Base-by-base conservation (phyloP, 2,329 filamentous ascomycete genomes). In the Lecanicillium sp. region DNA sequence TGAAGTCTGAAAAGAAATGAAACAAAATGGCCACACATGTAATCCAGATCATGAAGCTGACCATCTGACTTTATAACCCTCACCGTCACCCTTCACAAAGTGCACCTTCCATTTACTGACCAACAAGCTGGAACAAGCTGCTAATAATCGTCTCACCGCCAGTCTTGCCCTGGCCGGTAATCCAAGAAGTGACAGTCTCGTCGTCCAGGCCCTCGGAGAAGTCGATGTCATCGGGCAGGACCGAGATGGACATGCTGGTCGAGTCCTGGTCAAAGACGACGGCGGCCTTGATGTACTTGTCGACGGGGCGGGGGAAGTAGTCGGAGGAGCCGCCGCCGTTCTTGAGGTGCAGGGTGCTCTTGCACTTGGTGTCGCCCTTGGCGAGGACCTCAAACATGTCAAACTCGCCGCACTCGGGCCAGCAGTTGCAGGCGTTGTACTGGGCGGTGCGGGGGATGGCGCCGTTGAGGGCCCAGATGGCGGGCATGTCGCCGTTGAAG, bases 401-500 rank as follows among this genome's bases (percentile, higher is more conserved):
- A 45, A 84, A 75, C 62, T 90, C 85, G 50, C 82, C 84, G 55
- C 84, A 88, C 28, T 76, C 51, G 54, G 62, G 68, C 83, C 83
- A 88, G 69, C 85, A 89, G 43, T 77, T 84, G 68, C 84, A 89
- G 3, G 62, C 62, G 46, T 71, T 70, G 63, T 88, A 88, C 58
- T 88, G 83, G 5, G 72, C 64, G 5, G 81, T 79, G 44, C 79
- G 78, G 18, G 83, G 77, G 44, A 89, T 85, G 44, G 76, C 71
- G 14, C 76, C 79, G 61, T 89, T 89, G 44, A 89, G 73, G 36
- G 81, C 65, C 85, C 85, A 89, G 58, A 82, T 72, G 30, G 84
- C 79, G 8, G 84, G 83, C 72, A 84, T 84, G 60, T 88, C 77
- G 30, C 57, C 65, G 52, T 79, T 74, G 50, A 66, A 66, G 41